phyloP scores from a whole-genome alignment of 495 filamentous ascomycete genomes.

The Aspergillus cristatus region DNA sequence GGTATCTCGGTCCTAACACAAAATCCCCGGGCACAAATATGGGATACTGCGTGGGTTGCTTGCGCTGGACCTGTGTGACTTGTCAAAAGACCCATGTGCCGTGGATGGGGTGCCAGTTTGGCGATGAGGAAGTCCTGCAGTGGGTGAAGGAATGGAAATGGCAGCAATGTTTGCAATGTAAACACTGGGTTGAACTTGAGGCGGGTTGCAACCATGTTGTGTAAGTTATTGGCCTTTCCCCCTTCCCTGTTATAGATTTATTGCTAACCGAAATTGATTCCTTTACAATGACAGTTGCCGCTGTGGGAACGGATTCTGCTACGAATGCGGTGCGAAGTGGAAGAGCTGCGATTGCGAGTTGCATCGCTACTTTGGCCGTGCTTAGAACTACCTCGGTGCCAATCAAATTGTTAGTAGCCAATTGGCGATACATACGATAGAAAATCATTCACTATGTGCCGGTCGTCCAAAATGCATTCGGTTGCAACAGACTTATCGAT shows the following conservation, averaged over 20 bases:
- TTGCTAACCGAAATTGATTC: not conserved
- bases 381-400: too few relatives aligned
- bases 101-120: slow-evolving; percentile 12
- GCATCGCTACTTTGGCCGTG: too few relatives aligned
- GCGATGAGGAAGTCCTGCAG: slow-evolving; percentile 9
- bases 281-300: slow-evolving; percentile 3
- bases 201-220: slow-evolving; percentile 19
- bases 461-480: too few relatives aligned
- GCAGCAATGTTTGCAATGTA: slow-evolving; percentile 21
- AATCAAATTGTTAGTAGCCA: too few relatives aligned
- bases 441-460: too few relatives aligned
- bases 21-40: slow-evolving; percentile 8
- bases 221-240: slow-evolving; percentile 8
- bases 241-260: not conserved
- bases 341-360: slow-evolving; percentile 37
- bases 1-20: slow-evolving; percentile 13
- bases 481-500: too few relatives aligned
- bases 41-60: slow-evolving; percentile 20
- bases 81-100: slow-evolving; percentile 22
- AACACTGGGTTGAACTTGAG: slow-evolving; percentile 12
- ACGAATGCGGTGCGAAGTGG: slow-evolving; percentile 26
- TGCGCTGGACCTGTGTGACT: slow-evolving; percentile 18
- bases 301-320: slow-evolving; percentile 16
- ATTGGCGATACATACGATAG: too few relatives aligned
- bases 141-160: slow-evolving; percentile 16